Evolutionary conservation across 345 rosid genomes (phyloP).

Genomic region (Capsella bursapastoris): DNA sequence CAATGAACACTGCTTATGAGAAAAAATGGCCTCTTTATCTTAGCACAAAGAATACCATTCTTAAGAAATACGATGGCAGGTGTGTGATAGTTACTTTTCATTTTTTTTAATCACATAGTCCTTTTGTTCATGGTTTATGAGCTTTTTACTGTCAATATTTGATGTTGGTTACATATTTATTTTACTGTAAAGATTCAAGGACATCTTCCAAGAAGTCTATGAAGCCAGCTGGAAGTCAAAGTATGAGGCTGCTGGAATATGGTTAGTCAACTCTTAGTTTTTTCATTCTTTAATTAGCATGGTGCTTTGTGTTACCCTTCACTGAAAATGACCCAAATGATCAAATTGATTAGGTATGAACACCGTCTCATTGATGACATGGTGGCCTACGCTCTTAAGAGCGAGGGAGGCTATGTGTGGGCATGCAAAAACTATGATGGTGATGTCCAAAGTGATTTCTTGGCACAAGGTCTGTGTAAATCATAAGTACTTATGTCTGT

Average conservation of each 20-base stretch:
- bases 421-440: constrained; percentile 99
- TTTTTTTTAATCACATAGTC: constrained; percentile 8
- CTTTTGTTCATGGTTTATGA: not conserved
- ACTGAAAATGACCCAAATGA: constrained; percentile 1
- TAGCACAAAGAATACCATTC: constrained; percentile 96
- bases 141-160: not conserved
- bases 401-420: constrained; percentile 99
- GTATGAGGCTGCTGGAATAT: constrained; percentile 94
- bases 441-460: constrained; percentile 98
- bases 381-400: constrained; percentile 97
- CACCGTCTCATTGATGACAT: constrained; percentile 99
- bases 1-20: constrained; percentile 89
- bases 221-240: constrained; percentile 92
- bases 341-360: constrained; percentile 75
- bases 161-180: constrained; percentile 17
- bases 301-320: constrained; percentile 6
- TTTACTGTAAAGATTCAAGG: constrained; percentile 77
- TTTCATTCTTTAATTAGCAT: not conserved
- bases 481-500: not conserved
- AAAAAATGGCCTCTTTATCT: constrained; percentile 99
- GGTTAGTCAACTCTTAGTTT: constrained; percentile 51
- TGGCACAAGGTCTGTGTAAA: constrained; percentile 77
- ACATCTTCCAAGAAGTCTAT: constrained; percentile 96
- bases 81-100: constrained; percentile 34
- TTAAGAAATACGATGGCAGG: constrained; percentile 99